phyloP scores from a whole-genome alignment of 192 early-diverging fungal genomes.

The Linnemannia zychae region DNA sequence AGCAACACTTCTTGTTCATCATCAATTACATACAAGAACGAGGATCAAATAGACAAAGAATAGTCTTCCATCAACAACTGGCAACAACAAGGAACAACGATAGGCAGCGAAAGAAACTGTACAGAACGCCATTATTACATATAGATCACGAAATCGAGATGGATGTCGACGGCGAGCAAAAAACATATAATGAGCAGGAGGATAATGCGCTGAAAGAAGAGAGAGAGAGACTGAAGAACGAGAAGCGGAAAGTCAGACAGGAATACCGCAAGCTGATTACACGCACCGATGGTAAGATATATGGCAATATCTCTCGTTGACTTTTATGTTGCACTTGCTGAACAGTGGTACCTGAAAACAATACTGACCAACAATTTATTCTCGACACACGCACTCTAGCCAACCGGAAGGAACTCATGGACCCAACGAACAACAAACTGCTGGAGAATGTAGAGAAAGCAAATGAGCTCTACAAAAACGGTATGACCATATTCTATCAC shows the following conservation, averaged over 20 bases:
- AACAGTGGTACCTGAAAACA: not conserved
- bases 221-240: slow-evolving; percentile 38
- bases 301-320: not conserved
- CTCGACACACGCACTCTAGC: slow-evolving; percentile 44
- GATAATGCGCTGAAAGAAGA: not conserved
- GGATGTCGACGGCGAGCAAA: slow-evolving; percentile 1
- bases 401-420: slow-evolving; percentile 54
- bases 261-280: slow-evolving; percentile 54
- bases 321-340: not conserved
- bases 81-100: not conserved
- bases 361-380: not conserved
- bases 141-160: slow-evolving; percentile 27
- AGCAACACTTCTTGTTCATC: not conserved
- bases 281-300: slow-evolving; percentile 48
- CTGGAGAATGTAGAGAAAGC: slow-evolving; percentile 49
- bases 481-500: slow-evolving; percentile 12
- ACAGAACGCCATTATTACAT: not conserved
- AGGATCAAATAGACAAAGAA: not conserved
- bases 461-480: slow-evolving; percentile 52
- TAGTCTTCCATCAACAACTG: not conserved
- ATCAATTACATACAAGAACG: not conserved
- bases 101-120: not conserved
- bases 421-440: slow-evolving; percentile 52
- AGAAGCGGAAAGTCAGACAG: slow-evolving; percentile 53
- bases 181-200: not conserved